These are phyloP conservation scores for Pseudonitzschia multistriata DNA, from an alignment of 108 stramenopile genomes.

Conservation along the genomic window DNA sequence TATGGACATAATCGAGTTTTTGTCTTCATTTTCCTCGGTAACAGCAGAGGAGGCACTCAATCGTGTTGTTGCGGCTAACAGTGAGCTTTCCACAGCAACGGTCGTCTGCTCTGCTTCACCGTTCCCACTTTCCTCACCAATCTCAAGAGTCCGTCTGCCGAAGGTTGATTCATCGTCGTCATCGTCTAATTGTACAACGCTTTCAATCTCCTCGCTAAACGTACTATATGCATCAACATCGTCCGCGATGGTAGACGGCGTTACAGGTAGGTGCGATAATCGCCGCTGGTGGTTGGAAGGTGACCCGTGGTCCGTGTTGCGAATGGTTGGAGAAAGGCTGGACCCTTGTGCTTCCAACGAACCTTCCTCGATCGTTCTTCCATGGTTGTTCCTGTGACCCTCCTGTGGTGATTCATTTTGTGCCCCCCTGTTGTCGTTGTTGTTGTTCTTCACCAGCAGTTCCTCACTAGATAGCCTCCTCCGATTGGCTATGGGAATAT, in stretches of 20 bases:
- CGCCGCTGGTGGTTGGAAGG: slow-evolving; percentile 3
- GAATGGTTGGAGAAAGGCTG: background rate
- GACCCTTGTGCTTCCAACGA: background rate
- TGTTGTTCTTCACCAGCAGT: background rate
- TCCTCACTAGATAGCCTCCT: background rate
- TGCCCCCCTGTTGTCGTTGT: too few species aligned
- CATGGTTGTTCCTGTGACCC: background rate
- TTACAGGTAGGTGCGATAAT: slow-evolving; percentile 3
- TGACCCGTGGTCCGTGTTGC: background rate
- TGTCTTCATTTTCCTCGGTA: too few species aligned
- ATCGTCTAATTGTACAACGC: too few species aligned
- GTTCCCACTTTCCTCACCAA: too few species aligned
- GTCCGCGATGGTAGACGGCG: background rate
- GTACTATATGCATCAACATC: background rate
- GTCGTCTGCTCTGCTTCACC: too few species aligned
- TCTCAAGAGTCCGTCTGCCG: too few species aligned
- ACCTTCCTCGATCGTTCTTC: too few species aligned
- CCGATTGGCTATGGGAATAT: slow-evolving; percentile 10
- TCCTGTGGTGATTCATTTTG: background rate
- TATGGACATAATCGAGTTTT: too few species aligned
- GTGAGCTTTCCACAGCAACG: too few species aligned
- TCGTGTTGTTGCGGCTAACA: too few species aligned
- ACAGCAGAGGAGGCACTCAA: too few species aligned
- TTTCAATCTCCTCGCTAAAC: background rate
- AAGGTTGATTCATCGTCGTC: too few species aligned